Evolutionary conservation across 2,329 filamentous ascomycete species (phyloP).

Genomic region (Fonsecaea pedrosoi): DNA sequence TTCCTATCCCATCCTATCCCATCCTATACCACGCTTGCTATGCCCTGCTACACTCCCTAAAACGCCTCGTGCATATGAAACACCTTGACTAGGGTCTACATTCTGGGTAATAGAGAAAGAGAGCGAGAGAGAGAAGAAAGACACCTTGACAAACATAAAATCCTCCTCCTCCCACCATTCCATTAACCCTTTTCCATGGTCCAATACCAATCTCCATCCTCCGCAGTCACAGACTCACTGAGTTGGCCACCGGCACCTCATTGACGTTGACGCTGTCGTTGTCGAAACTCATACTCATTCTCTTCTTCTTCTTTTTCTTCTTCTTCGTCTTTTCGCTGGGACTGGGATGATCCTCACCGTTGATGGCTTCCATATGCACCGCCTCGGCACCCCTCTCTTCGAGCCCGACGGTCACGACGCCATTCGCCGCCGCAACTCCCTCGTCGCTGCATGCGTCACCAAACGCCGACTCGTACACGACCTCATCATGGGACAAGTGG

Average conservation of each 20-base stretch:
- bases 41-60: conserved; percentile 42
- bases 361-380: not conserved
- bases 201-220: not conserved
- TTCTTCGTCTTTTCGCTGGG: conserved; percentile 16
- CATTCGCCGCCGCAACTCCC: not conserved
- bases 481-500: not conserved
- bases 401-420: not conserved
- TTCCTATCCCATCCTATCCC: too few species aligned
- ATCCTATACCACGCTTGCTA: not conserved
- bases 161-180: not conserved
- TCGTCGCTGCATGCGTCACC: conserved; percentile 2
- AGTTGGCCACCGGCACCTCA: not conserved
- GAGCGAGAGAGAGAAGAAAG: not conserved
- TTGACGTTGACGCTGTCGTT: not conserved
- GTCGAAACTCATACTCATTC: not conserved
- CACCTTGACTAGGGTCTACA: conserved; percentile 53
- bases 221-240: not conserved
- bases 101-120: not conserved
- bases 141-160: not conserved
- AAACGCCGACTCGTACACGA: not conserved
- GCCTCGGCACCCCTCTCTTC: conserved; percentile 1
- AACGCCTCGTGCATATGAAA: conserved; percentile 62
- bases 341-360: not conserved
- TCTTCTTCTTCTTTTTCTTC: conserved; percentile 17
- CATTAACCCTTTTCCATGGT: not conserved